Percentiles rank a stretch among this genome's conserved stretches.
These are phyloP conservation scores for Endoconidiophora polonica DNA, from an alignment of 2,329 filamentous ascomycete genomes.

Conservation along the genomic window DNA sequence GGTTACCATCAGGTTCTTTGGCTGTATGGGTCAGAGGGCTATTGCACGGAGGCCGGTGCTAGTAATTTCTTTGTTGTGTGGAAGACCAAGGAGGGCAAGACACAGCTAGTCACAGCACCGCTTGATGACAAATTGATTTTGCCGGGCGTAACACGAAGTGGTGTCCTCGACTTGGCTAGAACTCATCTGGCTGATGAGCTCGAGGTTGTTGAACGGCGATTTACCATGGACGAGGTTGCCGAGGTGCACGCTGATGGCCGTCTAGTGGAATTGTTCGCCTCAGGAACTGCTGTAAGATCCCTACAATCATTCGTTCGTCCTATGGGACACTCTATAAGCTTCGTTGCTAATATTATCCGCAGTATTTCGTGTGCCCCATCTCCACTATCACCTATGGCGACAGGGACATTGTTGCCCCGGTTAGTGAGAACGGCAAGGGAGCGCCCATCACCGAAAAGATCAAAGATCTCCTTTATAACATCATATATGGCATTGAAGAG, in stretches of 20 bases:
- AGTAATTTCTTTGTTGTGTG: conserved; percentile 85
- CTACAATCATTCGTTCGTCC: not conserved
- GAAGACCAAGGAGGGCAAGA: conserved; percentile 42
- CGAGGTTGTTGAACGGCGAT: conserved; percentile 66
- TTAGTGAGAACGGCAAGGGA: conserved; percentile 34
- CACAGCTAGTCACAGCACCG: conserved; percentile 67
- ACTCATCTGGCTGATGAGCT: conserved; percentile 41
- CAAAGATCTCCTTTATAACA: conserved; percentile 51
- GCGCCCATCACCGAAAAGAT: conserved; percentile 42
- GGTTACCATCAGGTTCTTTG: conserved; percentile 89
- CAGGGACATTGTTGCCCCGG: conserved; percentile 43
- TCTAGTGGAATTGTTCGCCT: conserved; percentile 69
- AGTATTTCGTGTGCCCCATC: conserved; percentile 57
- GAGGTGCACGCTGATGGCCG: conserved; percentile 59
- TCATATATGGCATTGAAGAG: conserved; percentile 56
- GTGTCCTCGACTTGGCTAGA: conserved; percentile 55
- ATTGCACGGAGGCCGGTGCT: conserved; percentile 80
- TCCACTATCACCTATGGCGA: conserved; percentile 52
- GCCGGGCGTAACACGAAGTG: conserved; percentile 73
- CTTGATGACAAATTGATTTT: conserved; percentile 71
- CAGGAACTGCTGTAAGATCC: conserved; percentile 62
- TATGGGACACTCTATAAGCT: not conserved
- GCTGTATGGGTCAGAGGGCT: conserved; percentile 63
- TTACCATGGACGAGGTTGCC: conserved; percentile 63
- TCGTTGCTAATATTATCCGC: conserved; percentile 14